A percentile compares a stretch with the other conserved stretches of the same genome.
Evolutionary conservation across 169 alveolate genomes (phyloP).

Genomic region (Haemoproteus tartakovskyi): DNA sequence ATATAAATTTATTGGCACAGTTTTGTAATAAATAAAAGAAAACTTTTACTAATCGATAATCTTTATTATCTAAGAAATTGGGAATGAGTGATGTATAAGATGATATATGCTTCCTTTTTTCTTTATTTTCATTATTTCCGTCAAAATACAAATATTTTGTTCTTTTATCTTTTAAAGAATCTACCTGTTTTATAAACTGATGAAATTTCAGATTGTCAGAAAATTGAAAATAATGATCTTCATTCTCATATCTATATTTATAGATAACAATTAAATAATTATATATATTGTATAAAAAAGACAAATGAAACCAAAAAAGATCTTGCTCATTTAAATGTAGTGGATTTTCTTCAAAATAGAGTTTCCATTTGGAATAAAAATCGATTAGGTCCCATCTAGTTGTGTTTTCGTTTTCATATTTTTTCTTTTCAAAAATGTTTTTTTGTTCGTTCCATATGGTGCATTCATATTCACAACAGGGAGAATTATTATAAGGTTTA

Average conservation of each 20-base stretch:
- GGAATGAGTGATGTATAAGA: conserved; percentile 12
- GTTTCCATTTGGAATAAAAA: conserved; percentile 28
- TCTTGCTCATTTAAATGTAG: conserved; percentile 22
- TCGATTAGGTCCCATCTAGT: conserved; percentile 1
- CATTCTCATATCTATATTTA: conserved; percentile 22
- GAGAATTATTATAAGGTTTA: too few relatives aligned
- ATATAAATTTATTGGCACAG: conserved; percentile 27
- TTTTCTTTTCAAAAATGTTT: not conserved
- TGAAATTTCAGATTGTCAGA: conserved; percentile 39
- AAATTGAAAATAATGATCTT: conserved; percentile 17
- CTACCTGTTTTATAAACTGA: conserved; percentile 14
- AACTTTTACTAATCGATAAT: conserved; percentile 45
- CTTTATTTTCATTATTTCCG: not conserved
- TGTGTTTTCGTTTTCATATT: conserved; percentile 1
- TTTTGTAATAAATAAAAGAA: conserved; percentile 31
- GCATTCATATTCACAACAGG: too few relatives aligned
- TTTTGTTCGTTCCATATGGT: not conserved
- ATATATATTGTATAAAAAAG: conserved; percentile 53
- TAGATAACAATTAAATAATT: conserved; percentile 42
- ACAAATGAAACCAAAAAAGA: conserved; percentile 11
- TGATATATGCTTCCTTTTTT: too few relatives aligned
- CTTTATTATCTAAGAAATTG: conserved; percentile 24
- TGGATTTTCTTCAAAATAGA: conserved; percentile 15
- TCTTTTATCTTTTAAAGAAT: conserved; percentile 4
- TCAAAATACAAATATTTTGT: not conserved